These are phyloP conservation scores for Fabrea salina DNA, from an alignment of 169 alveolate species.

Conservation along the genomic window DNA sequence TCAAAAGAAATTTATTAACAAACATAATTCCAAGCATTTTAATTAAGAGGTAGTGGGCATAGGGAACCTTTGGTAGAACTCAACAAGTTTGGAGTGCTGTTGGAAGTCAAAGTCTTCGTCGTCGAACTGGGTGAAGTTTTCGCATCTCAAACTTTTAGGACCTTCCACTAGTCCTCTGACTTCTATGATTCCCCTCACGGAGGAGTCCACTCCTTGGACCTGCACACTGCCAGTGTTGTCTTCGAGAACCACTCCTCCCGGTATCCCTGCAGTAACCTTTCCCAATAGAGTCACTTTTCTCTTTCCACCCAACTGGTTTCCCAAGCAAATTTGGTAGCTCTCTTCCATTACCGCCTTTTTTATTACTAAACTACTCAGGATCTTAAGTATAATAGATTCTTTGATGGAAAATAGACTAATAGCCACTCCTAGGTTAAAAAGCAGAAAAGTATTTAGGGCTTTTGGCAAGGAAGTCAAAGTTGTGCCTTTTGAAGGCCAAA, in stretches of 20 bases:
- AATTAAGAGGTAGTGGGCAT: too few relatives aligned
- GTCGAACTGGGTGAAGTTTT: not conserved
- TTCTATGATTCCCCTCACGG: not conserved
- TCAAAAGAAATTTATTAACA: too few relatives aligned
- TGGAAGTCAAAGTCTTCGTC: not conserved
- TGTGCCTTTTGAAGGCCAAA: too few relatives aligned
- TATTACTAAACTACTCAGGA: too few relatives aligned
- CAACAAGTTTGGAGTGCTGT: not conserved
- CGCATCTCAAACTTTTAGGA: not conserved
- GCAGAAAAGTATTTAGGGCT: too few relatives aligned
- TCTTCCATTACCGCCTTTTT: constrained; percentile 26
- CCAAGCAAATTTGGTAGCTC: not conserved
- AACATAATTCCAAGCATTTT: too few relatives aligned
- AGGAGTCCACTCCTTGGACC: not conserved
- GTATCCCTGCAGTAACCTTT: not conserved
- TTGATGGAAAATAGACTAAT: too few relatives aligned
- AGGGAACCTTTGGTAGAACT: not conserved
- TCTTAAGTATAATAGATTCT: too few relatives aligned
- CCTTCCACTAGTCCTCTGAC: constrained; percentile 2
- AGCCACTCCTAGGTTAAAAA: too few relatives aligned
- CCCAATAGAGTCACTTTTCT: not conserved
- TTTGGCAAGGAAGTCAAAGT: too few relatives aligned
- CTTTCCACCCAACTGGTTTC: not conserved
- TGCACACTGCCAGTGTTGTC: not conserved
- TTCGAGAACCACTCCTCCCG: not conserved